A percentile compares a stretch with the other conserved stretches of the same genome.
Evolutionary conservation across 2,329 filamentous ascomycete species (phyloP).

Genomic region (Colletotrichum chrysophilum): DNA sequence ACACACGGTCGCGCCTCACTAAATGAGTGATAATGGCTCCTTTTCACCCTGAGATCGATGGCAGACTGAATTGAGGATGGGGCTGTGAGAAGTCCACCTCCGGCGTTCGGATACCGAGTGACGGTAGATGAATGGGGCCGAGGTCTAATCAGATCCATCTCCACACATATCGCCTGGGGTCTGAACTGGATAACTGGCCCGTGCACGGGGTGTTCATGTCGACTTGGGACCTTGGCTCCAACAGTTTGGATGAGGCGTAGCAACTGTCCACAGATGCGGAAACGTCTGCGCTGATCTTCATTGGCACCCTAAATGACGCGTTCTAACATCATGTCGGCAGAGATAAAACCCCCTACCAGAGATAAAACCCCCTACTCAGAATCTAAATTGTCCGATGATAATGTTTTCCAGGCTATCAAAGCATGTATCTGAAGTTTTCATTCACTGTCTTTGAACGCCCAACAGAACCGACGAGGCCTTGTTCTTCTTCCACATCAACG

Average conservation of each 20-base stretch:
- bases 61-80: background rate
- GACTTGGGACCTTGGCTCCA: background rate
- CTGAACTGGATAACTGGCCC: background rate
- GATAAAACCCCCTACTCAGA: background rate
- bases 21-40: background rate
- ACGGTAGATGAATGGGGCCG: background rate
- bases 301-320: background rate
- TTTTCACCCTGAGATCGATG: background rate
- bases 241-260: background rate
- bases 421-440: conserved; percentile 51
- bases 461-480: conserved; percentile 41
- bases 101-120: background rate
- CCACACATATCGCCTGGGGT: background rate
- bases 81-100: background rate
- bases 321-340: background rate
- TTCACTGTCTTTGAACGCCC: conserved; percentile 24
- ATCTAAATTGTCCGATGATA: background rate
- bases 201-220: background rate
- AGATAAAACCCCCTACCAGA: background rate
- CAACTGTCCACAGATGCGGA: background rate
- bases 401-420: conserved; percentile 34
- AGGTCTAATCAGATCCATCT: background rate
- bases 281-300: background rate
- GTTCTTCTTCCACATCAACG: conserved; percentile 38
- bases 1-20: background rate